phyloP scores from a whole-genome alignment of 805 yeast genomes.

The Yueomyces sp. region DNA sequence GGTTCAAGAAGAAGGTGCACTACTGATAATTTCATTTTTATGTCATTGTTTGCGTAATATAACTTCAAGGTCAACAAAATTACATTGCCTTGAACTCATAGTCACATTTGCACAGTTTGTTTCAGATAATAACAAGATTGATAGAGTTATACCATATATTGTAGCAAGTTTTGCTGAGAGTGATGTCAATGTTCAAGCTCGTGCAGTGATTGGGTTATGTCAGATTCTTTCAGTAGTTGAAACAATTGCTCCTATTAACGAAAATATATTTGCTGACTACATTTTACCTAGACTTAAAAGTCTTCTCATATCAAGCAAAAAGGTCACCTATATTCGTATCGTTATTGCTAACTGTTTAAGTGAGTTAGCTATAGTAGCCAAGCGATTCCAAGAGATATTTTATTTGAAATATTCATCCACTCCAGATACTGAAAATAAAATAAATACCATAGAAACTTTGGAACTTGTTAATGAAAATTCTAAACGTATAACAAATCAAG shows the following conservation, averaged over 20 bases:
- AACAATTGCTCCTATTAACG: conserved; percentile 60
- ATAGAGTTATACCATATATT: conserved; percentile 72
- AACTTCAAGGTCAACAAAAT: conserved; percentile 7
- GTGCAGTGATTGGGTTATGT: conserved; percentile 52
- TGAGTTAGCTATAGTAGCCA: conserved; percentile 49
- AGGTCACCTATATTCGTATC: conserved; percentile 38
- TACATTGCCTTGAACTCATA: conserved; percentile 61
- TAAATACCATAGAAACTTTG: conserved; percentile 6
- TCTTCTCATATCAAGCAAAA: conserved; percentile 28
- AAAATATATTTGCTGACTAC: conserved; percentile 68
- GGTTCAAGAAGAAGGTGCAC: conserved; percentile 15
- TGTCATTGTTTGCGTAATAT: conserved; percentile 16
- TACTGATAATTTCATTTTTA: conserved; percentile 16
- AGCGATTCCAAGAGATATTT: conserved; percentile 50
- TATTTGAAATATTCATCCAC: conserved; percentile 21
- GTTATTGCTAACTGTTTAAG: conserved; percentile 67
- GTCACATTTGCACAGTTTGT: conserved; percentile 63
- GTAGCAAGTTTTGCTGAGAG: conserved; percentile 48
- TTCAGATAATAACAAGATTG: conserved; percentile 74
- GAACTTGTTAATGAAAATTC: conserved; percentile 12
- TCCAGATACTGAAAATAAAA: conserved; percentile 4
- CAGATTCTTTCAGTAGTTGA: conserved; percentile 55
- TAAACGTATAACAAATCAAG: conserved; percentile 21
- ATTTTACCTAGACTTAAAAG: conserved; percentile 53
- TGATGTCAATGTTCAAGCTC: conserved; percentile 48